These are phyloP conservation scores for Styphnolobium japonicum DNA, from an alignment of 306 rosid species.

Conservation along the genomic window DNA sequence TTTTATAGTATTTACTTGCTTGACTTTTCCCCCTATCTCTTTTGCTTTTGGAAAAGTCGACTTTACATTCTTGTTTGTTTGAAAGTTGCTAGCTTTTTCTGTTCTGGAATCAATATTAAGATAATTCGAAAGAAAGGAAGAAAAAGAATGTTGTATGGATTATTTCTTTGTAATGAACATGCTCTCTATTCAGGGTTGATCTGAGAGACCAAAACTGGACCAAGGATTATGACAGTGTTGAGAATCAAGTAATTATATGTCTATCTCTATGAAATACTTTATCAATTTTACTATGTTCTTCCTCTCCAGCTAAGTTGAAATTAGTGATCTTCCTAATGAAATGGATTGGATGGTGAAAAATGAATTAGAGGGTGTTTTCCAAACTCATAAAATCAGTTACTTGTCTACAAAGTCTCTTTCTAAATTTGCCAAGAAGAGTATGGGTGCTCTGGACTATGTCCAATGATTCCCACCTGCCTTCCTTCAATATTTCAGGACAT, in stretches of 20 bases:
- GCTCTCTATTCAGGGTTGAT: not conserved
- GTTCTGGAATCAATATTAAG: not conserved
- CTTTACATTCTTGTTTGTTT: not conserved
- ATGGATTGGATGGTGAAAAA: too few species aligned
- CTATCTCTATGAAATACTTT: not conserved
- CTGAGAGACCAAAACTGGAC: not conserved
- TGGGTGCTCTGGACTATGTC: too few species aligned
- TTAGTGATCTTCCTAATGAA: too few species aligned
- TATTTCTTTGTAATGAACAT: not conserved
- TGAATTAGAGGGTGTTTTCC: too few species aligned
- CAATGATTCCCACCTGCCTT: too few species aligned
- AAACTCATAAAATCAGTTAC: too few species aligned
- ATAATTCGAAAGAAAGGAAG: not conserved
- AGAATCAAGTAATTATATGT: not conserved
- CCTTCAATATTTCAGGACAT: too few species aligned
- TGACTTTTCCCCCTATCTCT: not conserved
- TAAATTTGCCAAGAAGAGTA: too few species aligned
- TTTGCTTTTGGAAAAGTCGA: too few species aligned
- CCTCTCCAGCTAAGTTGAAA: not conserved
- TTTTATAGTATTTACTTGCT: not conserved
- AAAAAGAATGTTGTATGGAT: not conserved
- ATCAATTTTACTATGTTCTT: not conserved
- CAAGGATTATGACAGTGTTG: not conserved
- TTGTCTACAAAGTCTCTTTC: too few species aligned
- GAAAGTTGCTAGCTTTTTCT: conserved; percentile 1